Percentiles rank a stretch among this genome's conserved stretches.
These are phyloP conservation scores for Leptographium radiaticola DNA, from an alignment of 2,329 filamentous ascomycete genomes.

Conservation along the genomic window DNA sequence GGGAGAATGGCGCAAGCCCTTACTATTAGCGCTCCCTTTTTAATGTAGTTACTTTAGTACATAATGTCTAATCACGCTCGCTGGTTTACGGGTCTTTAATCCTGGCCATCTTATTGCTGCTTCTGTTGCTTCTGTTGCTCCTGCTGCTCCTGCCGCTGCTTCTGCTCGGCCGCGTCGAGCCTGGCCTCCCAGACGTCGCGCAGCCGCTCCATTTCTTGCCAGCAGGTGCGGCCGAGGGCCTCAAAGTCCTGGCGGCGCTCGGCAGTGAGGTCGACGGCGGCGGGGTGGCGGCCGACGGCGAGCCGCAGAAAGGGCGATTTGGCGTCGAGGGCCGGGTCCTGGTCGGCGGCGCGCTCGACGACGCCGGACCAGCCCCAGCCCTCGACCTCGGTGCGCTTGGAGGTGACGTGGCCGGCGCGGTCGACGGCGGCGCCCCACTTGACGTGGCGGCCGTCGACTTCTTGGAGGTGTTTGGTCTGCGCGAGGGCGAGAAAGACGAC, in stretches of 20 bases:
- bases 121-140: no score
- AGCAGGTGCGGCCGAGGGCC: constrained; percentile 44
- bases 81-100: no score
- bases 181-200: constrained; percentile 49
- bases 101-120: no score
- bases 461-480: constrained; percentile 16
- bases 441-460: constrained; percentile 32
- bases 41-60: no score
- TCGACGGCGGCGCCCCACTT: constrained; percentile 81
- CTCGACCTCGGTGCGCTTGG: constrained; percentile 70
- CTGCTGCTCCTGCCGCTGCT: neutral
- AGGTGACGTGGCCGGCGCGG: constrained; percentile 38
- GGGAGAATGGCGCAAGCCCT: no score
- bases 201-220: constrained; percentile 61
- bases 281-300: constrained; percentile 45
- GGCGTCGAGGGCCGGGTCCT: no score
- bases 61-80: no score
- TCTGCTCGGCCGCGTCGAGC: neutral
- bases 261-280: constrained; percentile 43
- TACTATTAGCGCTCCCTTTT: no score
- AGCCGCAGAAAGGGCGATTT: constrained; percentile 23
- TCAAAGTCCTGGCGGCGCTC: constrained; percentile 51
- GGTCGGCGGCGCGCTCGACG: constrained; percentile 25
- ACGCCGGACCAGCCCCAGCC: constrained; percentile 66
- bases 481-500: constrained; percentile 69